Conservation (phyloP, 2,329 filamentous ascomycete species). For the Macroventuria anomochaeta region DNA sequence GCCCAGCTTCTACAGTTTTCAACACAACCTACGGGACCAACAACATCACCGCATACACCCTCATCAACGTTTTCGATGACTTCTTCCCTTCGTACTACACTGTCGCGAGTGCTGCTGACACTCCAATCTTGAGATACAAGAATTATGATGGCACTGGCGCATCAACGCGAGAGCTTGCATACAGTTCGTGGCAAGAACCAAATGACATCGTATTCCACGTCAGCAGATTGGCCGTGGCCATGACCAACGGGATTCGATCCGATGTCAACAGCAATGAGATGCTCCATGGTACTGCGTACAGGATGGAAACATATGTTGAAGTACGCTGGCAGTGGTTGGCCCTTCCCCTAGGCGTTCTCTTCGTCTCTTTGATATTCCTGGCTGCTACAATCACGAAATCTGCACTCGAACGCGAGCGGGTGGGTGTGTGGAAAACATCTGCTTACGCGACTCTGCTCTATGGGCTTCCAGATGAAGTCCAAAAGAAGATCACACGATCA, state of each 20-base stretch:
- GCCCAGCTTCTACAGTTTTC: too few species aligned
- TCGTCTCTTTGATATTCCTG: slow-evolving; percentile 33
- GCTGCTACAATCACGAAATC: slow-evolving; percentile 31
- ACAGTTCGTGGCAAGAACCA: slow-evolving; percentile 26
- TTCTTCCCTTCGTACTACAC: slow-evolving; percentile 31
- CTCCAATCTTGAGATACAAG: slow-evolving; percentile 1
- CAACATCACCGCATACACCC: slow-evolving; percentile 13
- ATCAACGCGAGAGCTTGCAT: slow-evolving; percentile 2
- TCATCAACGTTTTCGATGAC: slow-evolving; percentile 23
- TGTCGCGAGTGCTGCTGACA: not conserved
- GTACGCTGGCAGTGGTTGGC: slow-evolving; percentile 38
- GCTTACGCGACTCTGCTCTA: slow-evolving; percentile 36
- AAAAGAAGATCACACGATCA: slow-evolving; percentile 17
- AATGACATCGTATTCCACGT: slow-evolving; percentile 33
- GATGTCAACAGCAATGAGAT: not conserved
- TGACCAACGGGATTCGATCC: slow-evolving; percentile 33
- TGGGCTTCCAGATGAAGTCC: slow-evolving; percentile 30
- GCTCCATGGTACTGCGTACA: slow-evolving; percentile 19
- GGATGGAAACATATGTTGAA: slow-evolving; percentile 20
- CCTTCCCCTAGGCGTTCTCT: slow-evolving; percentile 31
- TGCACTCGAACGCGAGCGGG: slow-evolving; percentile 11
- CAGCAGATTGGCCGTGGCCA: slow-evolving; percentile 22
- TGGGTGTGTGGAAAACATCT: slow-evolving; percentile 40
- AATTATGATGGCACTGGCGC: too few species aligned
- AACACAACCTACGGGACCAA: slow-evolving; percentile 7